Evolutionary conservation across 2,329 filamentous ascomycete species (phyloP), one percentile per base, ranked within the genome.

Genomic region (Colletotrichum brevisporum): DNA sequence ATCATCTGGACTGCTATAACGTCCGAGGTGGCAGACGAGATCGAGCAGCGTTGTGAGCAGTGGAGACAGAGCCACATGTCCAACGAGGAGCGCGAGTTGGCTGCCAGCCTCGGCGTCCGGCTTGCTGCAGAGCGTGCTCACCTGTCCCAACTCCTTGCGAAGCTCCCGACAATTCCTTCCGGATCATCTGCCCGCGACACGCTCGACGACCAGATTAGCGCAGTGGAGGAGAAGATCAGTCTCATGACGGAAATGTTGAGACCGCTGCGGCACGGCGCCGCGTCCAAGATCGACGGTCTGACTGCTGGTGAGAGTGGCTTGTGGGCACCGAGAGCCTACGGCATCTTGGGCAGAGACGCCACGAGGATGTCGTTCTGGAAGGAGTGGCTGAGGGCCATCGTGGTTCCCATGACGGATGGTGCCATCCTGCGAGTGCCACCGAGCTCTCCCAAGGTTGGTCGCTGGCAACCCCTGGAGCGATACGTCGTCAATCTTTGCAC

Each of bases 401-500:
- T 96, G n/a, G 94, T 97, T 24, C 96, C 96, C 31, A 99, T 98
- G 96, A 94, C 91, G 1, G 94, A 97, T 77, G 94, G 95, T 21
- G 90, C 87, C 15, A 86, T 99, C 36, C 83, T 96, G 73, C 89
- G 95, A 65, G 90, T 99, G 8, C 94, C 96, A 6, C 86, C 94
- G 10, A 97, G 92, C 80, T 98, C 95, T 5, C 95, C 96, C 13
- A 93, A 91, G 75, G 90, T 97, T 72, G 96, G 96, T 52, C 90
- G 94, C 77, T 99, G 96, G 96, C 95, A 98, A 79, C 96, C 96
- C 15, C 83, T 99, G 69, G 96, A 99, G 83, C 91, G 95, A 77
- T 99, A 98, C 79, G 95, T 99, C 41, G 92, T 98, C 82, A 98
- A 98, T 78, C 86, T 99, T 41, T 99, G 96, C 81, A 95, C 95